Base-by-base conservation (phyloP, 306 rosid genomes). In the Fagus crenata region DNA sequence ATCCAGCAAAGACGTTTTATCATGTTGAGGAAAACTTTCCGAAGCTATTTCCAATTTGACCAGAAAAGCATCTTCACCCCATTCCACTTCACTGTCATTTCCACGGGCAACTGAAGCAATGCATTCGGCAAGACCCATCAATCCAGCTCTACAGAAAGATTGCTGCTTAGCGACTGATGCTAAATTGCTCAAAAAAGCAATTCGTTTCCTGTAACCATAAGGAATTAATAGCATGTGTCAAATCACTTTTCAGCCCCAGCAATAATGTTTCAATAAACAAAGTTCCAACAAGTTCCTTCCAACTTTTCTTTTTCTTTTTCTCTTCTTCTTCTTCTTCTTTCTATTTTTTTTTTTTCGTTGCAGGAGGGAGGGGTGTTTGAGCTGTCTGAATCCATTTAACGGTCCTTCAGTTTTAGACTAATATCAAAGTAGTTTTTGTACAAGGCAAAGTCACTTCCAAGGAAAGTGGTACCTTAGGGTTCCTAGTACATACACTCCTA, bases 101-200 rank as follows among this genome's bases (percentile, higher is more conserved):
- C 80, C 74, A 75, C 67, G 5, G 81, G 98, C 91, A 83, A 90
- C 97, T 70, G 93, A 89, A 79, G 90, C 87, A 81, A 92, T 85
- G 89, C 98, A 94, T 88, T 92, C 92, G 75, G 90, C 91, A 81
- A 94, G 93, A 79, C 91, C 85, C 89, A 89, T 87, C 85, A 94
- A 85, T 77, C 98, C 98, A 88, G 87, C 93, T 80, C 98, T 88
- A 76, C 98, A 87, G 83, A 88, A 87, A 76, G 98, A 85, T 64
- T 85, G 87, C 79, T 74, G 83, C 84, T 85, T 90, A 35, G 97
- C 89, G 67, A 86, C 72, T 33, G 93, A 88, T 71, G 96, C 94
- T 80, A 94, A 85, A 71, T 90, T 85, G 81, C 78, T 82, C 90
- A 94, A 79, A 84, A 94, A 90, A 71, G 86, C 70, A 74, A 90